Evolutionary conservation across 2,329 filamentous ascomycete genomes (phyloP).

Genomic region (Neophaeococcomyces mojaviensis): DNA sequence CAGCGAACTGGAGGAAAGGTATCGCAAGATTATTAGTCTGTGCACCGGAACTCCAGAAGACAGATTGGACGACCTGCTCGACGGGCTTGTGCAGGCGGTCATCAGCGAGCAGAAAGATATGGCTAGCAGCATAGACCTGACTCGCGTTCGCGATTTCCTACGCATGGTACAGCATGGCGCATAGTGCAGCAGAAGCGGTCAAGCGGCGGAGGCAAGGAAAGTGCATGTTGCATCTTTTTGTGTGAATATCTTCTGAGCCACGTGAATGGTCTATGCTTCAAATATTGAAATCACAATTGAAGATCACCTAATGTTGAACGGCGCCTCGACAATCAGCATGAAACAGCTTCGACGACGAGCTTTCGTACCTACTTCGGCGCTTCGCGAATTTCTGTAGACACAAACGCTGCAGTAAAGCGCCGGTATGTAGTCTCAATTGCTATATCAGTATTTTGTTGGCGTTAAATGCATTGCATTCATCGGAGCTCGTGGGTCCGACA

Average conservation of each 20-base stretch:
- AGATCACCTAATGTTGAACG: not conserved
- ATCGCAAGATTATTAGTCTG: slow-evolving; percentile 76
- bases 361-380: not conserved
- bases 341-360: not conserved
- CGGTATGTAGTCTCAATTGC: not conserved
- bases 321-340: not conserved
- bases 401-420: not conserved
- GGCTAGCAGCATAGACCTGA: slow-evolving; percentile 62
- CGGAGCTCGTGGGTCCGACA: not conserved
- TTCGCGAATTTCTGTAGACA: not conserved
- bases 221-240: too few relatives aligned
- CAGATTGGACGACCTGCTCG: slow-evolving; percentile 72
- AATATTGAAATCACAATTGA: not conserved
- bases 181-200: not conserved
- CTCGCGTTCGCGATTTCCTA: slow-evolving; percentile 69
- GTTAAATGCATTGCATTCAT: not conserved
- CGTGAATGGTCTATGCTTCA: too few relatives aligned
- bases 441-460: not conserved
- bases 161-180: slow-evolving; percentile 57
- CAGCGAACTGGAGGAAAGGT: slow-evolving; percentile 77
- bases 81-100: slow-evolving; percentile 73
- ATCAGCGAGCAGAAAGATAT: slow-evolving; percentile 48
- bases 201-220: not conserved
- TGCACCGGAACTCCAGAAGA: slow-evolving; percentile 74
- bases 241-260: not conserved